A percentile compares a stretch with the other conserved stretches of the same genome.
Evolutionary conservation across 768 basidiomycete species (phyloP).

Genomic region (Russula dissimulans): DNA sequence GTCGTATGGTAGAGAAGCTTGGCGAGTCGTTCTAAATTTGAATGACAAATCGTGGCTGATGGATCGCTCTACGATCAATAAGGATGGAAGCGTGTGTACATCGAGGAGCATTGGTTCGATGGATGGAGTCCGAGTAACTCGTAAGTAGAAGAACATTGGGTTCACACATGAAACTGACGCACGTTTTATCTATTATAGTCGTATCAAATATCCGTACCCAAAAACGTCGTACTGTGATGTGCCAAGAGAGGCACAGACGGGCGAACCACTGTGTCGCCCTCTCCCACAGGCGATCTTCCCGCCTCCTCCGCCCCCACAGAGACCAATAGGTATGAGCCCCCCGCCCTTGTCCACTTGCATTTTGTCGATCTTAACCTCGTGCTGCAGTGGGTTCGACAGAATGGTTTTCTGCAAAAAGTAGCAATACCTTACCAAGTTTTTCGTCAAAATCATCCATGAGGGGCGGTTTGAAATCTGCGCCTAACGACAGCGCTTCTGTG

Average conservation of each 20-base stretch:
- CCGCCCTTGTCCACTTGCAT: neutral
- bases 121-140: slow-evolving; percentile 25
- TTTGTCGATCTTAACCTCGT: neutral
- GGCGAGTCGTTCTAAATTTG: slow-evolving; percentile 25
- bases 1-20: slow-evolving; percentile 36
- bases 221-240: slow-evolving; percentile 10
- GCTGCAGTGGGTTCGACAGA: slow-evolving; percentile 15
- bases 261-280: too few species aligned
- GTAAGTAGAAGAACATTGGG: slow-evolving; percentile 17
- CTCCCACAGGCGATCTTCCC: slow-evolving; percentile 1
- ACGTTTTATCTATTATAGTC: slow-evolving; percentile 15
- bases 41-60: too few species aligned
- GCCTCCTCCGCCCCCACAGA: slow-evolving; percentile 23
- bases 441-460: neutral
- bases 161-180: neutral
- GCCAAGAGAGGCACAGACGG: too few species aligned
- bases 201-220: slow-evolving; percentile 35
- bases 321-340: slow-evolving; percentile 26
- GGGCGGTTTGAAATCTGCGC: too few species aligned
- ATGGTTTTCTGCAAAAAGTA: slow-evolving; percentile 17
- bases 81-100: slow-evolving; percentile 42
- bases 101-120: slow-evolving; percentile 37
- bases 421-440: neutral
- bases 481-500: too few species aligned
- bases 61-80: too few species aligned